phyloP scores from a whole-genome alignment of 2,329 filamentous ascomycete genomes.

The Botrytis elliptica region DNA sequence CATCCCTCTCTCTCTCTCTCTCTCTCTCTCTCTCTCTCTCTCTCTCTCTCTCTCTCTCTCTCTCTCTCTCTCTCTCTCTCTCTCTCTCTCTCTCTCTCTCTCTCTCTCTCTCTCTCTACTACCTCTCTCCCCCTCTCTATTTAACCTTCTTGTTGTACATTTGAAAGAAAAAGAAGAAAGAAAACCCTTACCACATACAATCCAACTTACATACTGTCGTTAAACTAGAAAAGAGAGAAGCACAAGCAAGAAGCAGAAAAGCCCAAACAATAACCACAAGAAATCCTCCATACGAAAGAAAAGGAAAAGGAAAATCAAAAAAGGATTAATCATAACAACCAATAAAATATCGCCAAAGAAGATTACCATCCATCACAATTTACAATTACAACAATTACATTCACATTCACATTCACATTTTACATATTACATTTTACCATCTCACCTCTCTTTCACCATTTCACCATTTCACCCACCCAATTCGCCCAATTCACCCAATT shows the following conservation, averaged over 20 bases:
- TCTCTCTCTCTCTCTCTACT: neutral
- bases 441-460: neutral
- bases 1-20: neutral
- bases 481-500: neutral
- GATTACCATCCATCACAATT: neutral
- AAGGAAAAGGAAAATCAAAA: neutral
- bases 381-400: neutral
- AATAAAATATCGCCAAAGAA: constrained; percentile 1
- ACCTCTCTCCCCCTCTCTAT: neutral
- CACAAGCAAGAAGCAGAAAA: neutral
- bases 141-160: neutral
- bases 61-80: neutral
- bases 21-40: neutral
- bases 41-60: neutral
- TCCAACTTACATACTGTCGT: constrained; percentile 22
- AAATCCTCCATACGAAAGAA: neutral
- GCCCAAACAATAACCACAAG: neutral
- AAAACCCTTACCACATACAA: neutral
- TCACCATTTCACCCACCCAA: neutral
- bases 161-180: neutral
- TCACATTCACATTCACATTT: neutral
- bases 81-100: neutral
- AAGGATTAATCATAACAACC: neutral
- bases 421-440: neutral
- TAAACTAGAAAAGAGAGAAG: neutral